phyloP scores from a whole-genome alignment of 2,329 filamentous ascomycete species.

The Pseudodiploospora longispora region DNA sequence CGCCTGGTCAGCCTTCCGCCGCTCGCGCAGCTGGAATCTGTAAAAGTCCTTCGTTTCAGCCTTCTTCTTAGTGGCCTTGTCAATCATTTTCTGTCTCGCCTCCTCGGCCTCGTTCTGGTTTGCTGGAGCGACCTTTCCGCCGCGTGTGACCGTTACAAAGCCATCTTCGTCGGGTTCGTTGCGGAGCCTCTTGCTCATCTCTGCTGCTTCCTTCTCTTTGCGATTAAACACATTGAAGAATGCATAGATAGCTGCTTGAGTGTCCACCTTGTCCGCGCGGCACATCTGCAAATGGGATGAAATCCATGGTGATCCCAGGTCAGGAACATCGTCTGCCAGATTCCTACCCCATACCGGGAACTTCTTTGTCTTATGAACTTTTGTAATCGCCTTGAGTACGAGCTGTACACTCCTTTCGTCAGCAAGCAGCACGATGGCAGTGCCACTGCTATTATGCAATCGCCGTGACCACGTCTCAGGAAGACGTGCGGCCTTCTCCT shows the following conservation, averaged over 20 bases:
- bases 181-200: constrained; percentile 55
- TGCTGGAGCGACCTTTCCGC: constrained; percentile 66
- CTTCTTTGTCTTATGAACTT: constrained; percentile 50
- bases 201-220: constrained; percentile 57
- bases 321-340: constrained; percentile 45
- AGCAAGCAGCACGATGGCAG: constrained; percentile 74
- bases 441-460: constrained; percentile 65
- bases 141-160: constrained; percentile 83
- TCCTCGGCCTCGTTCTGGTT: constrained; percentile 62
- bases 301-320: constrained; percentile 49
- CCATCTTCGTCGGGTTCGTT: constrained; percentile 89
- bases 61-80: constrained; percentile 55
- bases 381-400: constrained; percentile 66
- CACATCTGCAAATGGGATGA: constrained; percentile 62
- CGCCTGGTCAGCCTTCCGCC: constrained; percentile 65
- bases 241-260: constrained; percentile 71
- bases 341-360: constrained; percentile 63
- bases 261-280: constrained; percentile 57
- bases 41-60: constrained; percentile 68
- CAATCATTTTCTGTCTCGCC: constrained; percentile 48
- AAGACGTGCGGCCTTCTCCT: constrained; percentile 53
- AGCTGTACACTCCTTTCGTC: constrained; percentile 71
- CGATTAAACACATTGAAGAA: constrained; percentile 79
- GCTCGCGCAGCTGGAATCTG: constrained; percentile 72
- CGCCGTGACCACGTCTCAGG: constrained; percentile 67